A percentile compares a stretch with the other conserved stretches of the same genome.
Evolutionary conservation across 2,329 filamentous ascomycete genomes (phyloP).

Genomic region (Verticillium dahliae): DNA sequence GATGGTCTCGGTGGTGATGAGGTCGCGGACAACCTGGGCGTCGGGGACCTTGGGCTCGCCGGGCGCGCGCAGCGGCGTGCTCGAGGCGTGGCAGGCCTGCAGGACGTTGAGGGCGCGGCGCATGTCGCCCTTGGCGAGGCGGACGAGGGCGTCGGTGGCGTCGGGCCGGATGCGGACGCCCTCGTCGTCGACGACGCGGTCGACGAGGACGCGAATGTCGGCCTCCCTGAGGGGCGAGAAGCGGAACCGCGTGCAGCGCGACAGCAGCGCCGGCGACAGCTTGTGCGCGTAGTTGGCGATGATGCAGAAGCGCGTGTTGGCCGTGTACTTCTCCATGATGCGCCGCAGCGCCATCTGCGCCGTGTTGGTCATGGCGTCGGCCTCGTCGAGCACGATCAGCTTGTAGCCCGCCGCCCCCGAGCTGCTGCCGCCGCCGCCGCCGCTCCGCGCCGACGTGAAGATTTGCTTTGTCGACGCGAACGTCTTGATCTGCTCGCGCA

Average conservation of each 20-base stretch:
- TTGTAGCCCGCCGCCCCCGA: constrained; percentile 70
- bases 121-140: constrained; percentile 93
- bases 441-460: constrained; percentile 57
- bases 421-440: constrained; percentile 41
- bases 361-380: constrained; percentile 99
- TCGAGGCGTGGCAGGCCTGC: constrained; percentile 93
- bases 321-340: constrained; percentile 99
- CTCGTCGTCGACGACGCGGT: constrained; percentile 85
- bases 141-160: constrained; percentile 77
- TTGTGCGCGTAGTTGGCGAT: constrained; percentile 99
- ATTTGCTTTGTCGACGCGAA: constrained; percentile 98
- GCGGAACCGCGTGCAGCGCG: constrained; percentile 87
- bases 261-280: constrained; percentile 84
- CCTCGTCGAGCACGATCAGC: constrained; percentile 95
- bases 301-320: constrained; percentile 95
- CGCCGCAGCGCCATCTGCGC: constrained; percentile 94
- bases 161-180: constrained; percentile 74
- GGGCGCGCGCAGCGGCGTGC: constrained; percentile 61
- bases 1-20: constrained; percentile 83
- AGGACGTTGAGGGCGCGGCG: constrained; percentile 88
- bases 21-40: constrained; percentile 65
- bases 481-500: constrained; percentile 98
- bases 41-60: constrained; percentile 53
- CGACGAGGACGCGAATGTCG: constrained; percentile 80
- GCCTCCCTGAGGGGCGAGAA: constrained; percentile 88